Evolutionary conservation across 2,329 filamentous ascomycete genomes (phyloP), one percentile per base, ranked within the genome.

Genomic region (Cucurbitaria berberidis): DNA sequence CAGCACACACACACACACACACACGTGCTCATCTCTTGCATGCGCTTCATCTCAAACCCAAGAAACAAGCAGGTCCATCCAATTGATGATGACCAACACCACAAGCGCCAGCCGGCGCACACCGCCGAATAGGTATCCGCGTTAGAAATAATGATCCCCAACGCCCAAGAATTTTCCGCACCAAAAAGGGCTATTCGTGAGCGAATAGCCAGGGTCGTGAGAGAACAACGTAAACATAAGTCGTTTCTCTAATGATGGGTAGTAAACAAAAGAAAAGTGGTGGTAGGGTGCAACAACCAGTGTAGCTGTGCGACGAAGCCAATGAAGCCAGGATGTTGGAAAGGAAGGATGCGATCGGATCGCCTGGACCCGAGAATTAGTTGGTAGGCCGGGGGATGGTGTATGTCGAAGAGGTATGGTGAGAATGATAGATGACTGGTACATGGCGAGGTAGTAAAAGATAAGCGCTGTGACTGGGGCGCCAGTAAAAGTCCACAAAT

Each of bases 331-430:
- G 53, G 30, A 41, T 53, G 53, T 56, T 57, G 29, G 58, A 64
- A 60, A 50, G 41, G 46, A 64, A 61, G 45, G 59, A 57, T 69
- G 67, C 63, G 64, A 66, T 66, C 60, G 67, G 71, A 68, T 73
- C 70, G 66, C 69, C 69, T 57, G 69, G 70, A 72, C 69, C 68
- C 70, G 65, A 60, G 53, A 45, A 60, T 67, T 68, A 68, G 57
- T 53, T 60, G 55, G 53, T 56, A 47, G 54, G 57, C 59, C 53
- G 58, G 53, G 51, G 48, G 47, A 19, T 47, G 36, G 47, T 54
- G 45, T 41, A 42, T 44, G 46, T 55, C 40, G 27, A 44, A 35
- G 10, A n/a, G 50, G 45, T 49, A 54, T 39, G 39, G 22, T 32
- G 45, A 34, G 36, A 42, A 46, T 42, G 40, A 44, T 47, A 48